Evolutionary conservation across 2,329 filamentous ascomycete species (phyloP).

Genomic region (Fusarium sublunatum): DNA sequence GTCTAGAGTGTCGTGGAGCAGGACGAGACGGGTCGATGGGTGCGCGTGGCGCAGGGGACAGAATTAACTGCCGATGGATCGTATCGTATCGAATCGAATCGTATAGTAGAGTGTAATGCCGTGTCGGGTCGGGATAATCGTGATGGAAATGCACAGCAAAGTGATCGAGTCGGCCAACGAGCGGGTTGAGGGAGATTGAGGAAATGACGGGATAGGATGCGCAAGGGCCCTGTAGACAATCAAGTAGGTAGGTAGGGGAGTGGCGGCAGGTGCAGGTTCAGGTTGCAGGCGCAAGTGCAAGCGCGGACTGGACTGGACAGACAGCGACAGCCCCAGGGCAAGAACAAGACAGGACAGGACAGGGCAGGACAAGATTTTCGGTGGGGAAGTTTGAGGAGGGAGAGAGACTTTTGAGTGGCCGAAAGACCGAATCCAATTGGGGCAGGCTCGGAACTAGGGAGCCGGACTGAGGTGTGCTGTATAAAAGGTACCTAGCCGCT

Average conservation of each 20-base stretch:
- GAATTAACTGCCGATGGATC: background rate
- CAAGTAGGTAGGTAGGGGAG: slow-evolving; percentile 3
- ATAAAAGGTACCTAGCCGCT: slow-evolving; percentile 24
- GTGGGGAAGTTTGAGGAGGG: slow-evolving; percentile 13
- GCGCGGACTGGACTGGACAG: no score
- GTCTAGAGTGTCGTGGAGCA: slow-evolving; percentile 9
- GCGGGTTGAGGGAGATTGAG: slow-evolving; percentile 10
- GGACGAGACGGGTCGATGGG: slow-evolving; percentile 20
- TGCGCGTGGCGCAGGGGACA: slow-evolving; percentile 32
- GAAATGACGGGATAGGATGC: slow-evolving; percentile 28
- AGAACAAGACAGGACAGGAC: slow-evolving; percentile 27
- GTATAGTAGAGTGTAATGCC: no score
- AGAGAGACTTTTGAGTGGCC: slow-evolving; percentile 17
- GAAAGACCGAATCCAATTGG: slow-evolving; percentile 1
- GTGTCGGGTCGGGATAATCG: slow-evolving; percentile 12
- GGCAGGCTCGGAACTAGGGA: slow-evolving; percentile 41
- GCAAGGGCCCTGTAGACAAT: slow-evolving; percentile 17
- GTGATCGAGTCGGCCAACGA: slow-evolving; percentile 32
- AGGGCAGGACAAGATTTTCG: slow-evolving; percentile 38
- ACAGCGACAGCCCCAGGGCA: no score
- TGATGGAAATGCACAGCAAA: background rate
- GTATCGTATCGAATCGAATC: no score
- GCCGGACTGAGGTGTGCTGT: slow-evolving; percentile 34
- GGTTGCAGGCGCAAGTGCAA: background rate
- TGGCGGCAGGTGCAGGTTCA: slow-evolving; percentile 14